These are phyloP conservation scores for Colletotrichum sp. DNA, from an alignment of 2,329 filamentous ascomycete species.

Conservation along the genomic window DNA sequence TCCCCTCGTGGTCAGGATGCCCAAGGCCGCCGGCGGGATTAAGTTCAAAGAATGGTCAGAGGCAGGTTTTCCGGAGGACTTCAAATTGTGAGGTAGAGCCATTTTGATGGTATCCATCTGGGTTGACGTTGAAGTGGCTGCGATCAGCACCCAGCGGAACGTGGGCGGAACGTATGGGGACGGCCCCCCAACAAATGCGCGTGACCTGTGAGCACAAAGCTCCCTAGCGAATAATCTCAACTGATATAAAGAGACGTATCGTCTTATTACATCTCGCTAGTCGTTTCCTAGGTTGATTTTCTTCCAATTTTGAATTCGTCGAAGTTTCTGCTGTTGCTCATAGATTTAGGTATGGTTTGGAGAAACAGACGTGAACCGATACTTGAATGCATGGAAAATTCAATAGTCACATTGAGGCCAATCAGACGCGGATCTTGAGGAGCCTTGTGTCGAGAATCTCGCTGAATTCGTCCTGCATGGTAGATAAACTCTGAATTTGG, in stretches of 20 bases:
- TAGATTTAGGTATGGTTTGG: fast-evolving
- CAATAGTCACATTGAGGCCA: background rate
- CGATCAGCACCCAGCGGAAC: background rate
- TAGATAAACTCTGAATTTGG: too few species aligned
- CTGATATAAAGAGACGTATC: background rate
- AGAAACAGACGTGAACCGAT: background rate
- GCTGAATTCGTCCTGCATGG: too few species aligned
- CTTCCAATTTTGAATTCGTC: background rate
- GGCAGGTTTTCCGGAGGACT: background rate
- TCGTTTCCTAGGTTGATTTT: background rate
- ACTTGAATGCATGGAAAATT: background rate
- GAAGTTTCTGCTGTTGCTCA: background rate
- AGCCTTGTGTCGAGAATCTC: fast-evolving
- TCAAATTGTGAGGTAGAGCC: background rate
- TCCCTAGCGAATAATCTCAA: fast-evolving
- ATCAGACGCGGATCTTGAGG: background rate
- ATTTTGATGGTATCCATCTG: background rate
- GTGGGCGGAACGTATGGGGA: background rate
- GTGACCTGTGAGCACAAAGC: background rate
- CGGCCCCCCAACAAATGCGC: fast-evolving
- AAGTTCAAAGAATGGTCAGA: constrained; percentile 36
- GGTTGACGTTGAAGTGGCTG: fast-evolving
- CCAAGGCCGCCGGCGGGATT: constrained; percentile 31
- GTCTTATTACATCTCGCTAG: background rate
- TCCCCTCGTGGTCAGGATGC: constrained; percentile 46